Evolutionary conservation across 441 rosid species (phyloP), one percentile per base, ranked within the genome.

Genomic region (Croton setiger): DNA sequence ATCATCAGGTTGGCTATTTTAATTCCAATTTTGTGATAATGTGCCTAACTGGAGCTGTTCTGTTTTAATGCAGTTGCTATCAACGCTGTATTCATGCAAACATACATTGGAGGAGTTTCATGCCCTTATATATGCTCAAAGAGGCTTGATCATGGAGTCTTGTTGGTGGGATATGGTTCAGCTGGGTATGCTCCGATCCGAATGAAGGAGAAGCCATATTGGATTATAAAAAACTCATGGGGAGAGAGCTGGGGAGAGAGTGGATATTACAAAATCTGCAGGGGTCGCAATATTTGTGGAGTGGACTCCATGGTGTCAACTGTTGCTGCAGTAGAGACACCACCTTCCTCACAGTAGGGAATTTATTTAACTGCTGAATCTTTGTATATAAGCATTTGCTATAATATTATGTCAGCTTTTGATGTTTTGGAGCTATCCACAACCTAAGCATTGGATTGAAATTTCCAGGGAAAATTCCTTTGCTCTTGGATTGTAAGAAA

Each of bases 211-310:
- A 92, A 90, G 83, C 95, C 97, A 7, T 92, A 75, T 77, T 94
- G 99, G 99, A 80, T 92, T 73, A 94, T 92, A 68, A 94, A 94
- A 91, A 94, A 94, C 65, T 92, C 99, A 0, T 90, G 98, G 99
- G 99, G 98, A 44, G 92, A 84, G 48, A 80, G 14, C 60, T 95
- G 98, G 98, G 98, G 99, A 47, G 96, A 95, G 83, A 83, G 72
- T 5, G 97, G 99, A n/a, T 92, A 52, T 77, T 95, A 92, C 82
- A 90, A 85, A 76, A 87, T 92, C 76, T 92, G 98, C 85, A 80
- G 79, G 73, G 96, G 97, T 33, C 90, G 87, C 76, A 92, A 95
- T 70, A 71, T 89, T 58, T 92, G 99, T 67, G 96, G 99, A 0
- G 90, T 92, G 0, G 99, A 94, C 71, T 88, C 96, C 59, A 76